Evolutionary conservation across 257 asterid species (phyloP).

Genomic region (Echium plantagineum): DNA sequence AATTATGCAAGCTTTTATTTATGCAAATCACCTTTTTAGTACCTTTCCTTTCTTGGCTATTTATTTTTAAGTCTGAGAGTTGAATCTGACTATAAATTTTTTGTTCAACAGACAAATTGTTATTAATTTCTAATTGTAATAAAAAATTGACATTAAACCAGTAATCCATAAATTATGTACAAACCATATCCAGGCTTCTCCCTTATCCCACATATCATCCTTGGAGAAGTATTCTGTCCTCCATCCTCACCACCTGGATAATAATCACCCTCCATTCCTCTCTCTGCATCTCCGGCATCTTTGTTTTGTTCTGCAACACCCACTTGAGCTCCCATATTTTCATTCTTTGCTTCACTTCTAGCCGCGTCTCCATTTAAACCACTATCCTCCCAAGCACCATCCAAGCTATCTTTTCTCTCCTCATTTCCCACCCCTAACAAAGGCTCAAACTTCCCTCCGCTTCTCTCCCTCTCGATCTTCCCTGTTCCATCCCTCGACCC

Average conservation of each 20-base stretch:
- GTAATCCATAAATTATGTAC: constrained; percentile 13
- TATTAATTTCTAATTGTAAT: not conserved
- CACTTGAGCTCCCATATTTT: constrained; percentile 23
- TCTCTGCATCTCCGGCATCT: constrained; percentile 31
- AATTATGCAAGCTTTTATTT: too few species aligned
- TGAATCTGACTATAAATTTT: not conserved
- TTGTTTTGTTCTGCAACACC: constrained; percentile 35
- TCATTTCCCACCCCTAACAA: constrained; percentile 17
- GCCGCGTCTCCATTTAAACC: constrained; percentile 9
- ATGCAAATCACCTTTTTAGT: too few species aligned
- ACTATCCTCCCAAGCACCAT: constrained; percentile 21
- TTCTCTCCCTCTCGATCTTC: constrained; percentile 26
- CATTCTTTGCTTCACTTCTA: constrained; percentile 6
- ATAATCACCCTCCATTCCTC: constrained; percentile 22
- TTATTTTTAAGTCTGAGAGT: not conserved
- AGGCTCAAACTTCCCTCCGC: constrained; percentile 19
- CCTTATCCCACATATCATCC: constrained; percentile 48
- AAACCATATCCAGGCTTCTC: constrained; percentile 87
- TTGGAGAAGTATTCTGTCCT: constrained; percentile 44
- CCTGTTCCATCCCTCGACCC: constrained; percentile 26
- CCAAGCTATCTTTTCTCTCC: constrained; percentile 23
- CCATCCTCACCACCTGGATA: constrained; percentile 43
- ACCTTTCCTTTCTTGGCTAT: too few species aligned
- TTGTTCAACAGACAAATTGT: not conserved
- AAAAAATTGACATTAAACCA: not conserved